phyloP scores from a whole-genome alignment of 2,329 filamentous ascomycete genomes.

The Calonectria pauciramosa region DNA sequence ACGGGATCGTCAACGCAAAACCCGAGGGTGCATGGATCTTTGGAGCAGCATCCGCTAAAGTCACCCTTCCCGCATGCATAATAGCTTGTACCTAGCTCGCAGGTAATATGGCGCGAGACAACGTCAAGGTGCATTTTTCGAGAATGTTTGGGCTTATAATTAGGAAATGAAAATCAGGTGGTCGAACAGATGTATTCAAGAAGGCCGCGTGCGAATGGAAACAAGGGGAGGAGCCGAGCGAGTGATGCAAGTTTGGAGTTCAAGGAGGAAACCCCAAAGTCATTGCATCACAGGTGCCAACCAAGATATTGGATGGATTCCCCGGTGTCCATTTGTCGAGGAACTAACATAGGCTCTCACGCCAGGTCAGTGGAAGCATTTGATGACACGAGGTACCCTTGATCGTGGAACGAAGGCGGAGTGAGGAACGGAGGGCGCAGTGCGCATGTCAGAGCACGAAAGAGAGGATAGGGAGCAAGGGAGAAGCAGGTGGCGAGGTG shows the following conservation, averaged over 20 bases:
- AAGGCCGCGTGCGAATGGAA: not conserved
- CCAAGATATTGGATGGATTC: not conserved
- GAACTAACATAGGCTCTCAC: not conserved
- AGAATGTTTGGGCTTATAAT: not conserved
- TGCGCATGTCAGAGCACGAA: not conserved
- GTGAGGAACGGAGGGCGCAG: not conserved
- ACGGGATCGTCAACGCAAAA: constrained; percentile 46
- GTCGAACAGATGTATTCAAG: not conserved
- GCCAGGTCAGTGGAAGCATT: not conserved
- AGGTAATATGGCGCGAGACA: constrained; percentile 36
- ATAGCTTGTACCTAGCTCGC: constrained; percentile 48
- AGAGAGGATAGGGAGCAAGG: constrained; percentile 8
- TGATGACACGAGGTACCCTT: not conserved
- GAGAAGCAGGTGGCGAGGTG: not conserved
- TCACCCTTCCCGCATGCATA: constrained; percentile 54
- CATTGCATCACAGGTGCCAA: not conserved
- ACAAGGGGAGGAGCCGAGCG: not conserved
- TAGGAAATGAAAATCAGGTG: not conserved
- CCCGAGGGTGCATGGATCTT: constrained; percentile 56
- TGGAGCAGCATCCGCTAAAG: constrained; percentile 61
- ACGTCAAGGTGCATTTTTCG: constrained; percentile 29
- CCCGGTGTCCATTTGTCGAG: too few relatives aligned
- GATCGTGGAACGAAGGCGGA: not conserved
- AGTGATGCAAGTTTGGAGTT: not conserved
- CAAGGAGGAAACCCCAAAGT: not conserved